These are phyloP conservation scores for Flaveria linearis DNA, from an alignment of 129 eudicot species.

Conservation along the genomic window DNA sequence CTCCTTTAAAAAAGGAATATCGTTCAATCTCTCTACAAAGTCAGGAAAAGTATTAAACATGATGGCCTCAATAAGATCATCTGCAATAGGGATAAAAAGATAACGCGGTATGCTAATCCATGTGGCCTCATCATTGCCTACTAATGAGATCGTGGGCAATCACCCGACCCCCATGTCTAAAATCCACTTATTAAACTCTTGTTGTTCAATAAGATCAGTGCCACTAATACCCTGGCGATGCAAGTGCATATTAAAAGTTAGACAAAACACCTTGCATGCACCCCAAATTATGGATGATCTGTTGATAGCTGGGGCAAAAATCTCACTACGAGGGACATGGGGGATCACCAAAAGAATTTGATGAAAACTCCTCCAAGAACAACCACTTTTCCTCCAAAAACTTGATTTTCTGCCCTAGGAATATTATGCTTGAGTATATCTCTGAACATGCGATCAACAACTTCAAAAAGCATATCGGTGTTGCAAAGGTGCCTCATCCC, in stretches of 20 bases:
- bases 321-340: background rate
- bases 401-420: background rate
- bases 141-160: background rate
- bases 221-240: background rate
- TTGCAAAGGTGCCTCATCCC: constrained; percentile 16
- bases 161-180: background rate
- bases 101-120: background rate
- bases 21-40: background rate
- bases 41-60: background rate
- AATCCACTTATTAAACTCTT: background rate
- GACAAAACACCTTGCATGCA: background rate
- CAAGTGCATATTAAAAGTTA: background rate
- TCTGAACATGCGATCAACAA: background rate
- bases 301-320: background rate
- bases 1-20: background rate
- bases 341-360: background rate
- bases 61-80: background rate
- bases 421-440: background rate
- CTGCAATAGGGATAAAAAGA: background rate
- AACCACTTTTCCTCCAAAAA: background rate
- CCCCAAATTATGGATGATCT: background rate
- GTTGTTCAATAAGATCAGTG: background rate
- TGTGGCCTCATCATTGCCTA: background rate
- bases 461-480: constrained; percentile 10
- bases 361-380: background rate